A percentile compares a stretch with the other conserved stretches of the same genome.
Evolutionary conservation across 345 rosid species (phyloP).

Genomic region (Capsella bursapastoris): DNA sequence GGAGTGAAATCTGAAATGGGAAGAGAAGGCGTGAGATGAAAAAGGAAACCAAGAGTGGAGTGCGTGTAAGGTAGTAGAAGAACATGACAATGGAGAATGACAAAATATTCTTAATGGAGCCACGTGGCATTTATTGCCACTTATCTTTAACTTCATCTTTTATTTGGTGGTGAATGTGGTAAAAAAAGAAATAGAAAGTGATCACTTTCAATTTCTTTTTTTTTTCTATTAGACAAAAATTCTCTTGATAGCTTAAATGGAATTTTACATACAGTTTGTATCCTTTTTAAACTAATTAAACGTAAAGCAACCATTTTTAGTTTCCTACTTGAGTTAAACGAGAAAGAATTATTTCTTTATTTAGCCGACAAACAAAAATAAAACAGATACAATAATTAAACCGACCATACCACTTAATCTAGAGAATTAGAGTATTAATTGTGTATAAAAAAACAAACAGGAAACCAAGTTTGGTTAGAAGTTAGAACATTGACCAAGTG

Average conservation of each 20-base stretch:
- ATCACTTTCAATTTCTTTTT: background rate
- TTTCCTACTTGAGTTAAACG: conserved; percentile 7
- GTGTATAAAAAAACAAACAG: too few relatives aligned
- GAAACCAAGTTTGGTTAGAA: background rate
- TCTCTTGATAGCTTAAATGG: conserved; percentile 6
- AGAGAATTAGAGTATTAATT: background rate
- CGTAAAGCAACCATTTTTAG: conserved; percentile 8
- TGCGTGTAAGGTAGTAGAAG: conserved; percentile 44
- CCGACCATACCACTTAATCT: conserved; percentile 3
- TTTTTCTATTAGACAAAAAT: background rate
- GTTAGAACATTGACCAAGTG: background rate
- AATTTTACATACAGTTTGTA: background rate
- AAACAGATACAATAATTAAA: background rate
- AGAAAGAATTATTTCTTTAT: background rate
- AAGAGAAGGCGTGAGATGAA: conserved; percentile 18
- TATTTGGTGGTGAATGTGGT: background rate
- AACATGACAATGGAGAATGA: conserved; percentile 23
- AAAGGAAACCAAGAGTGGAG: conserved; percentile 25
- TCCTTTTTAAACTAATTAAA: background rate
- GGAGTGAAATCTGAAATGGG: conserved; percentile 11
- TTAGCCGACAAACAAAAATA: conserved; percentile 1
- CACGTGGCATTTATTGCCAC: conserved; percentile 32
- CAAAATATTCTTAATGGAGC: conserved; percentile 22
- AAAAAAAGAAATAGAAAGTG: background rate
- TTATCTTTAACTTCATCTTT: conserved; percentile 36